A percentile compares a stretch with the other conserved stretches of the same genome.
These are phyloP conservation scores for Nicotiana sylvestris DNA, from an alignment of 257 asterid species.

Conservation along the genomic window DNA sequence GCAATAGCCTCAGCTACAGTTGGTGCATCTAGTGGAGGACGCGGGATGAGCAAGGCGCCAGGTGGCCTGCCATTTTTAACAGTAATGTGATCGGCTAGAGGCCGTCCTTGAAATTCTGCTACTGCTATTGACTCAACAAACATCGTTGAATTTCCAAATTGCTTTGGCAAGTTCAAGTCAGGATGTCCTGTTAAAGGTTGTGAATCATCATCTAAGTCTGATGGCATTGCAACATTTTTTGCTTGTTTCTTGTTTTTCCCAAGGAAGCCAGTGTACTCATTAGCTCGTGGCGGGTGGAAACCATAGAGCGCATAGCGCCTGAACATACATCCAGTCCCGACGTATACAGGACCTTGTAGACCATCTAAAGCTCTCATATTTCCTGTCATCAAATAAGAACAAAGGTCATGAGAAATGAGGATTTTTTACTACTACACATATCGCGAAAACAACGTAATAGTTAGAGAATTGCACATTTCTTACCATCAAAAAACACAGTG, in stretches of 20 bases:
- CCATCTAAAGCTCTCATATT: constrained; percentile 98
- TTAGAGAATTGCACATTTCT: neutral
- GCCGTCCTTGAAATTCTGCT: constrained; percentile 93
- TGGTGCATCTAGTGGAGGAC: constrained; percentile 86
- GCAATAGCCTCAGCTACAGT: constrained; percentile 98
- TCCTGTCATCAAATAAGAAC: constrained; percentile 33
- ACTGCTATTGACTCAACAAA: constrained; percentile 76
- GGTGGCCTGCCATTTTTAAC: constrained; percentile 91
- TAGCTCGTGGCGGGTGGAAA: constrained; percentile 80
- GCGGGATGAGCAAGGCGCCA: constrained; percentile 70
- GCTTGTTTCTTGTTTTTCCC: constrained; percentile 60
- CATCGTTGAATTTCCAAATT: constrained; percentile 80
- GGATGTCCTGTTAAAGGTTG: constrained; percentile 66
- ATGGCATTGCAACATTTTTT: constrained; percentile 19
- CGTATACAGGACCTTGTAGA: constrained; percentile 94
- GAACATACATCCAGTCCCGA: constrained; percentile 96
- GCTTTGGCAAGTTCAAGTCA: constrained; percentile 65
- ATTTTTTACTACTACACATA: too few species aligned
- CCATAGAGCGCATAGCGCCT: constrained; percentile 83
- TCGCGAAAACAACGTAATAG: neutral
- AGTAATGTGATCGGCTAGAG: constrained; percentile 82
- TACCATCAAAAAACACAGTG: constrained; percentile 93
- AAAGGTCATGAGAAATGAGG: neutral
- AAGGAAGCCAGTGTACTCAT: constrained; percentile 58
- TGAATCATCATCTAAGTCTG: constrained; percentile 54